phyloP scores from a whole-genome alignment of 305 asterid species.

The Nicotiana rustica region DNA sequence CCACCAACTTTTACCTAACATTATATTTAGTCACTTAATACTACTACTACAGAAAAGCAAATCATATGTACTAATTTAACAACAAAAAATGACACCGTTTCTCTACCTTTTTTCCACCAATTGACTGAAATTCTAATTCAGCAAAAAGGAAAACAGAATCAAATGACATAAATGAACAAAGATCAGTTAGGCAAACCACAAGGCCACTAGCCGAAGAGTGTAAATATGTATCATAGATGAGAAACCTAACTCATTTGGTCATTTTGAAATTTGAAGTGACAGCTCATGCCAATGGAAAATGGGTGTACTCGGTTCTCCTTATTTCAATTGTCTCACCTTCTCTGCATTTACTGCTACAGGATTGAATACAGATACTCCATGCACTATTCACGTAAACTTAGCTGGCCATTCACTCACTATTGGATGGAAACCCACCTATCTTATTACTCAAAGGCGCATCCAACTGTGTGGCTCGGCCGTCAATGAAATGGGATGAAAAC shows the following conservation, averaged over 20 bases:
- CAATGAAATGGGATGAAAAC: neutral
- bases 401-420: slow-evolving; percentile 12
- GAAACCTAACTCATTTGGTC: slow-evolving; percentile 14
- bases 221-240: slow-evolving; percentile 27
- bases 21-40: neutral
- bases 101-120: neutral
- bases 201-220: slow-evolving; percentile 5
- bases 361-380: slow-evolving; percentile 1
- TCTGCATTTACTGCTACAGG: slow-evolving; percentile 14
- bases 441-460: slow-evolving; percentile 21
- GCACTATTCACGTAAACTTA: neutral
- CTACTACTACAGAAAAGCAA: neutral
- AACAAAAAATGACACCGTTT: neutral
- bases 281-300: slow-evolving; percentile 30
- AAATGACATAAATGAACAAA: neutral
- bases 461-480: neutral
- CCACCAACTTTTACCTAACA: slow-evolving; percentile 10
- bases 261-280: neutral
- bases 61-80: neutral
- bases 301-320: neutral
- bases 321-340: neutral
- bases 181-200: neutral
- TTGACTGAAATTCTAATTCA: neutral
- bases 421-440: neutral
- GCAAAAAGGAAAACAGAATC: neutral